Percentiles rank a stretch among this genome's conserved stretches.
These are phyloP conservation scores for Tetrapisispora pingtungensis DNA, from an alignment of 805 yeast species.

Conservation along the genomic window DNA sequence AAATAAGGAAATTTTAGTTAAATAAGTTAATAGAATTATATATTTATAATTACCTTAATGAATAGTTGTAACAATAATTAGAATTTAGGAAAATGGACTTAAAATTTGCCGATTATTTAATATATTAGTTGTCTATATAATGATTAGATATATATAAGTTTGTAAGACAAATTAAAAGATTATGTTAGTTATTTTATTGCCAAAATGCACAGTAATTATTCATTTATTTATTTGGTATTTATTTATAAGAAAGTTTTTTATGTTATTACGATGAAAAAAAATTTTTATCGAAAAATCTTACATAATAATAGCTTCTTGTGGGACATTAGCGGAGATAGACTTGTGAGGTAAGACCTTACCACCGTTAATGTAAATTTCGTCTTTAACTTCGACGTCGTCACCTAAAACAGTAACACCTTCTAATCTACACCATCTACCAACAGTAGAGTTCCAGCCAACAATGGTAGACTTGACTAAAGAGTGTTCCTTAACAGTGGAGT, in stretches of 20 bases:
- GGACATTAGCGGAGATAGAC: constrained; percentile 90
- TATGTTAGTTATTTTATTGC: neutral
- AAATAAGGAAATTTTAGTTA: neutral
- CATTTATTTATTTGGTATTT: neutral
- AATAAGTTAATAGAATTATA: neutral
- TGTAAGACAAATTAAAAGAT: neutral
- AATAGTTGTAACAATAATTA: constrained; percentile 1
- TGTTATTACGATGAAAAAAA: neutral
- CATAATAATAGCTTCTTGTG: constrained; percentile 97
- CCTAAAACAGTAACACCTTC: constrained; percentile 97
- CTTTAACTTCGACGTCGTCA: constrained; percentile 97
- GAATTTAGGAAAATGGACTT: too few species aligned
- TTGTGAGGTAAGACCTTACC: constrained; percentile 99
- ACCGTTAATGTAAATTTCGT: constrained; percentile 97
- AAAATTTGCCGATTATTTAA: too few species aligned
- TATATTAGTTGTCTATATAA: neutral
- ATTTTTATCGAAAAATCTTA: constrained; percentile 29
- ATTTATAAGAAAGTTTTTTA: neutral
- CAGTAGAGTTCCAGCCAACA: constrained; percentile 98
- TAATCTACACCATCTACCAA: constrained; percentile 98
- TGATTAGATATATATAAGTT: neutral
- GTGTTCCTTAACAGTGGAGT: constrained; percentile 90
- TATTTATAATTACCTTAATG: neutral
- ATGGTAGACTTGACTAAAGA: constrained; percentile 96
- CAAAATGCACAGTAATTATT: neutral